phyloP scores from a whole-genome alignment of 2,329 filamentous ascomycete species.

The Aspergillus phoenicis region DNA sequence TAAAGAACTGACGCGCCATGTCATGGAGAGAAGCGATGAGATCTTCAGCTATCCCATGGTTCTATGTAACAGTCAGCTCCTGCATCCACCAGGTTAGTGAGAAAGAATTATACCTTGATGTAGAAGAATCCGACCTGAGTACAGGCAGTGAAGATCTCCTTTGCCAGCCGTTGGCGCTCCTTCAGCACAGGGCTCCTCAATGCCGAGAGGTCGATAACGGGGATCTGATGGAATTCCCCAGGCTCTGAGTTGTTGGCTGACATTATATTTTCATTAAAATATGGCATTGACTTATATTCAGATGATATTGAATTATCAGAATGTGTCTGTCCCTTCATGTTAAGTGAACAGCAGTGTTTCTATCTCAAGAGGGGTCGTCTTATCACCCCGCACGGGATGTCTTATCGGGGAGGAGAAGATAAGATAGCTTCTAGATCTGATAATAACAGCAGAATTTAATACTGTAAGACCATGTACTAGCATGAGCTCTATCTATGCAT shows the following conservation, averaged over 20 bases:
- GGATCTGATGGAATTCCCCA: slow-evolving; percentile 35
- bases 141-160: slow-evolving; percentile 44
- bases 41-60: slow-evolving; percentile 26
- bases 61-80: slow-evolving; percentile 12
- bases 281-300: background rate
- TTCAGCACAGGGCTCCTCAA: slow-evolving; percentile 41
- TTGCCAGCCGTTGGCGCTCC: slow-evolving; percentile 44
- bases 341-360: background rate
- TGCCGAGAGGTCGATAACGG: slow-evolving; percentile 49
- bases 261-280: background rate
- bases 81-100: accelerated
- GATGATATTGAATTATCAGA: no score
- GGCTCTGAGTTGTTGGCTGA: background rate
- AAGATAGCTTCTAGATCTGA: no score
- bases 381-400: background rate
- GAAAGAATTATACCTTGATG: slow-evolving; percentile 29
- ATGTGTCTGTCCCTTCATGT: background rate
- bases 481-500: no score
- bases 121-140: slow-evolving; percentile 52
- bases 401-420: background rate
- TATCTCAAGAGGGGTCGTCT: background rate
- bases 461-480: no score
- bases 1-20: slow-evolving; percentile 45
- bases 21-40: slow-evolving; percentile 18
- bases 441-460: no score